Conservation (phyloP, 1,284 basidiomycete species). For the Ganoderma resinaceum region DNA sequence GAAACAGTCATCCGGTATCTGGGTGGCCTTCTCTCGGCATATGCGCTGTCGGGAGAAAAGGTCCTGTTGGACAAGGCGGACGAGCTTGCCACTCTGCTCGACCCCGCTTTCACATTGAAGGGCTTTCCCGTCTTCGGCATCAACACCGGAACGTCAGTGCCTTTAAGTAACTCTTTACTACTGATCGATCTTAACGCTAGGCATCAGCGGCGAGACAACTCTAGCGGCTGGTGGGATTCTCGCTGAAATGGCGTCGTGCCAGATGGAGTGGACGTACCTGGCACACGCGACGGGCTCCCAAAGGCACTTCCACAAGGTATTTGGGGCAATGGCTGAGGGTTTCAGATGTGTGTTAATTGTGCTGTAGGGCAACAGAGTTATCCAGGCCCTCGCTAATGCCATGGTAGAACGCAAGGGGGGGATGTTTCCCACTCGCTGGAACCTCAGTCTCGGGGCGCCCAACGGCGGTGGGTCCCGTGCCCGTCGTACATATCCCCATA, state of each 20-base stretch:
- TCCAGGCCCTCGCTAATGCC: constrained; percentile 36
- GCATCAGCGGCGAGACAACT: constrained; percentile 15
- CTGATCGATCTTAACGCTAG: not conserved
- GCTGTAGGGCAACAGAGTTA: constrained; percentile 29
- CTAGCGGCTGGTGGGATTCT: constrained; percentile 26
- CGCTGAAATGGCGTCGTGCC: constrained; percentile 62
- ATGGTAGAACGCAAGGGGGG: constrained; percentile 53
- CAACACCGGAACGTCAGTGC: constrained; percentile 45
- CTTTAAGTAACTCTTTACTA: not conserved
- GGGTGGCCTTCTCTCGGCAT: constrained; percentile 74
- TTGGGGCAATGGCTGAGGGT: too few species aligned
- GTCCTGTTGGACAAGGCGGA: constrained; percentile 58
- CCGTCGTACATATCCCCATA: not conserved
- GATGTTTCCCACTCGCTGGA: constrained; percentile 64
- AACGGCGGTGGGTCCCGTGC: constrained; percentile 41
- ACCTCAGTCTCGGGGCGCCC: constrained; percentile 49
- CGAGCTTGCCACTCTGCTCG: constrained; percentile 53
- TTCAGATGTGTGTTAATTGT: not conserved
- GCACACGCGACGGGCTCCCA: constrained; percentile 64
- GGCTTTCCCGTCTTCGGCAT: constrained; percentile 60
- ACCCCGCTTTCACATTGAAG: constrained; percentile 59
- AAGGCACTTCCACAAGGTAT: constrained; percentile 58
- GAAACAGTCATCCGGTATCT: constrained; percentile 82
- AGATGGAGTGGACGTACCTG: constrained; percentile 70
- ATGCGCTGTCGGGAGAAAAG: constrained; percentile 68